A percentile compares a stretch with the other conserved stretches of the same genome.
Conservation (phyloP, 371 early-diverging fungal species). For the Apophysomyces trapeziformis region DNA sequence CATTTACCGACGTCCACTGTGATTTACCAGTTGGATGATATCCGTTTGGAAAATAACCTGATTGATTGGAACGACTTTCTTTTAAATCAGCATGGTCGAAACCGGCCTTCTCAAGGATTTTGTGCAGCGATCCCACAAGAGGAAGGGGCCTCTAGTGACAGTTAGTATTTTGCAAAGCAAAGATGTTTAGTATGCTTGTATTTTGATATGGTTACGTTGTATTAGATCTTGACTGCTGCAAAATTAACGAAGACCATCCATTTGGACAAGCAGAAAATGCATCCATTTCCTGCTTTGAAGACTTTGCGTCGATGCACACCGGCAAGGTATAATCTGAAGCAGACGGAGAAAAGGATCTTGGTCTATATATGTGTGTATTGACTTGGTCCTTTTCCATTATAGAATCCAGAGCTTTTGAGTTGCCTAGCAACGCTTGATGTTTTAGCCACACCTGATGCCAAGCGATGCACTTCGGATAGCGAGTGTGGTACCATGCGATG, state of each 20-base stretch:
- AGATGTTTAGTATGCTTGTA: neutral
- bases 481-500: constrained; percentile 49
- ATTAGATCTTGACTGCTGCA: constrained; percentile 47
- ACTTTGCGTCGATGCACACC: constrained; percentile 21
- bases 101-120: constrained; percentile 37
- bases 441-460: constrained; percentile 31
- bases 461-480: constrained; percentile 38
- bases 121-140: constrained; percentile 34
- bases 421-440: constrained; percentile 47
- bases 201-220: constrained; percentile 3
- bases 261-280: constrained; percentile 58
- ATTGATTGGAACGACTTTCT: constrained; percentile 56
- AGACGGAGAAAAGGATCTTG: constrained; percentile 1
- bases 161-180: neutral
- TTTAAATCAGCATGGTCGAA: constrained; percentile 30
- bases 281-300: constrained; percentile 56
- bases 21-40: constrained; percentile 59
- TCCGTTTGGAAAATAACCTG: constrained; percentile 42
- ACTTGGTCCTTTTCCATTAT: neutral
- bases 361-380: constrained; percentile 2
- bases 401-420: constrained; percentile 18
- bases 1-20: constrained; percentile 55
- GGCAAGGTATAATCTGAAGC: constrained; percentile 3
- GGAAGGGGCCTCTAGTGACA: constrained; percentile 1
- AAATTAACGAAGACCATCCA: constrained; percentile 50